phyloP scores from a whole-genome alignment of 1,139 yeast species.

The Debaryomyces sp. region DNA sequence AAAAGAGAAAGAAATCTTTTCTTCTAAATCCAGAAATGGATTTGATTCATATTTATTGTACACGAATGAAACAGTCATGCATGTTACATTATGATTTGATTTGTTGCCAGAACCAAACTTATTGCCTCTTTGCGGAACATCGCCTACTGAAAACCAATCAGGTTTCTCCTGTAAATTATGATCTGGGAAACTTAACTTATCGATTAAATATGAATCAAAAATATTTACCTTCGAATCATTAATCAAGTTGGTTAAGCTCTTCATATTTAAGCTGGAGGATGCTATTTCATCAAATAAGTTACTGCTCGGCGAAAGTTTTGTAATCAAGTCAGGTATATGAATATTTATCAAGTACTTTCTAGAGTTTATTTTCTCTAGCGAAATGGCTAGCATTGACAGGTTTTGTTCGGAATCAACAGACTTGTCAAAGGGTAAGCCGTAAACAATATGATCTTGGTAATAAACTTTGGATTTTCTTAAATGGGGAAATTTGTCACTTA shows the following conservation, averaged over 20 bases:
- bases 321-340: conserved; percentile 48
- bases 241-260: conserved; percentile 12
- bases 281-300: conserved; percentile 22
- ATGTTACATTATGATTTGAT: conserved; percentile 17
- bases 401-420: not conserved
- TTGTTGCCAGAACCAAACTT: not conserved
- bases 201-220: conserved; percentile 14
- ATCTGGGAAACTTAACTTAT: conserved; percentile 17
- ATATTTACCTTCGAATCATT: conserved; percentile 14
- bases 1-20: conserved; percentile 29
- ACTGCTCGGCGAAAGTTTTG: conserved; percentile 33
- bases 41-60: conserved; percentile 37
- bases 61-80: conserved; percentile 40
- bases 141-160: conserved; percentile 19
- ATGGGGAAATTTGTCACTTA: conserved; percentile 32
- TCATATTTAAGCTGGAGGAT: conserved; percentile 14
- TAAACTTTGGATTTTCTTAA: conserved; percentile 24
- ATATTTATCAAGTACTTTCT: conserved; percentile 36
- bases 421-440: conserved; percentile 26
- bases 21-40: conserved; percentile 31
- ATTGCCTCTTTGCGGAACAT: conserved; percentile 7
- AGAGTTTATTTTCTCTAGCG: conserved; percentile 36
- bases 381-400: conserved; percentile 26
- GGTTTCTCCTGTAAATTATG: conserved; percentile 12
- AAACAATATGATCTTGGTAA: conserved; percentile 32